phyloP scores from a whole-genome alignment of 2,329 filamentous ascomycete species.

The Pseudogymnoascus sp. region DNA sequence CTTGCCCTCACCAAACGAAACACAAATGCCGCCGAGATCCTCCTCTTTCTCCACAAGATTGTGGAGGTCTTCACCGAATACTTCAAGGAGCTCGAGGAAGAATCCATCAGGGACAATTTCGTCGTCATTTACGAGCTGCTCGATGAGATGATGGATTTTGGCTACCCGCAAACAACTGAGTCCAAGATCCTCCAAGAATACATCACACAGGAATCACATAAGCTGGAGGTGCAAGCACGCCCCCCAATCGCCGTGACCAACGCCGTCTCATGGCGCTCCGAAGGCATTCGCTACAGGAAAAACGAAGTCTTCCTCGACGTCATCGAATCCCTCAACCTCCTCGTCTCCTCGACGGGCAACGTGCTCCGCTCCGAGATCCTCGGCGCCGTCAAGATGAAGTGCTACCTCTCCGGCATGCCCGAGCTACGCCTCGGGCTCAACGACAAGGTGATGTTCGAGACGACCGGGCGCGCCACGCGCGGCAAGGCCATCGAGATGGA shows the following conservation, averaged over 20 bases:
- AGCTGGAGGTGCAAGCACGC: constrained; percentile 90
- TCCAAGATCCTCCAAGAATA: constrained; percentile 98
- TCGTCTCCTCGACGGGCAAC: constrained; percentile 90
- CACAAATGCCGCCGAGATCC: constrained; percentile 96
- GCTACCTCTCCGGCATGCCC: constrained; percentile 96
- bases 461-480: constrained; percentile 83
- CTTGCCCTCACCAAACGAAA: constrained; percentile 97
- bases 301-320: constrained; percentile 99
- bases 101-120: constrained; percentile 98
- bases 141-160: constrained; percentile 99
- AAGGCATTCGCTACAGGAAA: constrained; percentile 96
- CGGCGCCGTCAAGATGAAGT: constrained; percentile 99
- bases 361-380: constrained; percentile 94
- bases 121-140: constrained; percentile 98
- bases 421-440: constrained; percentile 90
- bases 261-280: constrained; percentile 93
- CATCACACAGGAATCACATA: constrained; percentile 98
- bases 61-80: constrained; percentile 99
- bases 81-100: constrained; percentile 97
- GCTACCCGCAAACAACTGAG: constrained; percentile 96
- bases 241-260: constrained; percentile 98
- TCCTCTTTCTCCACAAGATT: constrained; percentile 94
- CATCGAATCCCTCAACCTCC: constrained; percentile 88
- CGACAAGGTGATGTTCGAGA: constrained; percentile 99
- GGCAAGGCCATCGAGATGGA: constrained; percentile 99